Evolutionary conservation across 352 stramenopile species (phyloP).

Genomic region (Pythium folliculosum): DNA sequence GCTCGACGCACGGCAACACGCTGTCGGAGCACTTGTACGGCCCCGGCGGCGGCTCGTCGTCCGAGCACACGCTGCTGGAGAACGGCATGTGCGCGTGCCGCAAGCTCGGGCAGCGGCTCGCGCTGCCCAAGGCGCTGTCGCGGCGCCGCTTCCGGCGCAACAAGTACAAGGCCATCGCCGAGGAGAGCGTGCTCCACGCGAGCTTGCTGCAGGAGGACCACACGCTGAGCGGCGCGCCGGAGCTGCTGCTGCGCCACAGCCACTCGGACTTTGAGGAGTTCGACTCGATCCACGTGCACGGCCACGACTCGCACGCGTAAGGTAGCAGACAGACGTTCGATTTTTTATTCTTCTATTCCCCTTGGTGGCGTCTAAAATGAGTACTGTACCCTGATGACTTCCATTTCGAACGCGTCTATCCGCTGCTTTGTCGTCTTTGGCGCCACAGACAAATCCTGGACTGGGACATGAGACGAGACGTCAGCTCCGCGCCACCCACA

Average conservation of each 20-base stretch:
- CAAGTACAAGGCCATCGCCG: constrained; percentile 19
- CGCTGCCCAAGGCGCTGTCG: constrained; percentile 33
- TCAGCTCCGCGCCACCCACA: no score
- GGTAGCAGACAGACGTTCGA: not conserved
- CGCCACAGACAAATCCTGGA: not conserved
- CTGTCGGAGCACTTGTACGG: constrained; percentile 32
- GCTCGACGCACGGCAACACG: constrained; percentile 41
- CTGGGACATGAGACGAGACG: not conserved
- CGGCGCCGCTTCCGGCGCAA: constrained; percentile 18
- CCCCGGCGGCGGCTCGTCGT: constrained; percentile 37
- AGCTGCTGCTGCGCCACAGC: constrained; percentile 27
- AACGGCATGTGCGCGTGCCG: constrained; percentile 50
- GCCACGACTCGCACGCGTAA: constrained; percentile 11
- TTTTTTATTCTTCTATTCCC: not conserved
- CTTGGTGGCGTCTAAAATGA: not conserved
- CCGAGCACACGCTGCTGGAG: constrained; percentile 34
- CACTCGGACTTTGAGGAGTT: constrained; percentile 46
- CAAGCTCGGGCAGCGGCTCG: constrained; percentile 54
- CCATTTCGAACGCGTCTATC: not conserved
- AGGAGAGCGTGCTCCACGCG: constrained; percentile 30
- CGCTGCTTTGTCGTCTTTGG: not conserved
- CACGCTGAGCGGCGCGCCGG: constrained; percentile 9
- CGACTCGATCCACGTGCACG: constrained; percentile 33
- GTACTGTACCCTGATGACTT: not conserved
- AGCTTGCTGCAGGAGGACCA: constrained; percentile 48